A percentile compares a stretch with the other conserved stretches of the same genome.
Conservation (phyloP, 768 basidiomycete species). For the Gymnopilus junonius region DNA sequence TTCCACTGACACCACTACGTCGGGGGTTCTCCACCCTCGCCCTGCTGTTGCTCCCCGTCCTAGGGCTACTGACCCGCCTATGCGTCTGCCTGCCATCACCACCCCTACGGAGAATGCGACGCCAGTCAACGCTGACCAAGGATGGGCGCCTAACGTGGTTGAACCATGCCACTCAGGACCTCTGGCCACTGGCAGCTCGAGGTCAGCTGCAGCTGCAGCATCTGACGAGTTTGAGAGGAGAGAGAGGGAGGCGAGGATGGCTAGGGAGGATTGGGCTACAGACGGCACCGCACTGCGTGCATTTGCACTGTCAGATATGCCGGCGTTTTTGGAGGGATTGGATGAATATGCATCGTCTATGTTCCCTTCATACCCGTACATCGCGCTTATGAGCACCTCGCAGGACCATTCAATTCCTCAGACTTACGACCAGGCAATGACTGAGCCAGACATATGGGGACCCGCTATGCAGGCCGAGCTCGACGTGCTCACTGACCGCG, state of each 20-base stretch:
- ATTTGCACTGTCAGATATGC: background rate
- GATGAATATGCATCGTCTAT: background rate
- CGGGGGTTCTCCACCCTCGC: background rate
- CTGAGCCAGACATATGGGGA: background rate
- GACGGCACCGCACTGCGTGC: background rate
- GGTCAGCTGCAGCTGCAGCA: background rate
- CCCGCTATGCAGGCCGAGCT: constrained; percentile 8
- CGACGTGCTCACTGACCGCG: background rate
- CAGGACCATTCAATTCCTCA: background rate
- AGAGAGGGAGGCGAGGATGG: background rate
- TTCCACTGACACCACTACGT: background rate
- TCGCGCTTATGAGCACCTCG: background rate
- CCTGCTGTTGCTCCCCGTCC: background rate
- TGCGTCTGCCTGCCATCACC: background rate
- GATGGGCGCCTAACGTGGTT: background rate
- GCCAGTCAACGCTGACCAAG: too few species aligned
- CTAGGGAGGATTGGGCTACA: background rate
- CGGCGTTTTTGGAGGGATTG: background rate
- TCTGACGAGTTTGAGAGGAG: background rate
- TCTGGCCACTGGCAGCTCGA: background rate
- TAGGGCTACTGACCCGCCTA: background rate
- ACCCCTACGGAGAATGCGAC: too few species aligned
- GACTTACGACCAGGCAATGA: background rate
- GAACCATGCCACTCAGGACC: background rate
- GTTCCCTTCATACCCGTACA: background rate